A percentile compares a stretch with the other conserved stretches of the same genome.
phyloP scores from a whole-genome alignment of 805 yeast species.

The Starmera dryadoides region DNA sequence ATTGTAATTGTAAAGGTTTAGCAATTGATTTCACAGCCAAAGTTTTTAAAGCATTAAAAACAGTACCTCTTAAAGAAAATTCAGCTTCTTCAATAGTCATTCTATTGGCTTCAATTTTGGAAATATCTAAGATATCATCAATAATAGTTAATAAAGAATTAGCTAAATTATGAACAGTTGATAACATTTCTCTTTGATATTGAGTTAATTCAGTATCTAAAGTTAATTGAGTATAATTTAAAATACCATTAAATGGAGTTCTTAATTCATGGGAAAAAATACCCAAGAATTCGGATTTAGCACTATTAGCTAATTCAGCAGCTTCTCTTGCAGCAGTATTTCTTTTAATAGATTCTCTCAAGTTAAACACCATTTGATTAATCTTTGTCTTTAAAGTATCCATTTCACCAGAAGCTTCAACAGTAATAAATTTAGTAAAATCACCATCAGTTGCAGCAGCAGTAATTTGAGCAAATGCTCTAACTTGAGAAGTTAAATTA shows the following conservation, averaged over 20 bases:
- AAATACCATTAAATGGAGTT: constrained; percentile 89
- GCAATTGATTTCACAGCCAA: constrained; percentile 87
- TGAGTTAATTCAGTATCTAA: constrained; percentile 85
- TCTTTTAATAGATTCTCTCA: constrained; percentile 84
- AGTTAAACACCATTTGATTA: constrained; percentile 78
- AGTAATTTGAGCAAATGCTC: constrained; percentile 90
- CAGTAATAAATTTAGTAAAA: constrained; percentile 83
- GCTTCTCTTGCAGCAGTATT: constrained; percentile 93
- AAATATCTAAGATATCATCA: constrained; percentile 86
- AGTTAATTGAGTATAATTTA: constrained; percentile 88
- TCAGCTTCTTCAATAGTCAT: constrained; percentile 91
- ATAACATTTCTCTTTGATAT: constrained; percentile 86
- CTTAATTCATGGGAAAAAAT: constrained; percentile 85
- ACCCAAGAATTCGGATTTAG: constrained; percentile 85
- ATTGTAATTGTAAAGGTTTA: constrained; percentile 70
- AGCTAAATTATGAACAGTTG: constrained; percentile 83
- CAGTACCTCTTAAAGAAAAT: constrained; percentile 78
- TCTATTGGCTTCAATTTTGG: constrained; percentile 88
- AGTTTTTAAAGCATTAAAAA: constrained; percentile 84
- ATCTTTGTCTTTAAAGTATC: constrained; percentile 43
- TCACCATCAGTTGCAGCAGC: constrained; percentile 95
- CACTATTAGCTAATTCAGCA: constrained; percentile 83
- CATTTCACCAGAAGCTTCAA: constrained; percentile 91
- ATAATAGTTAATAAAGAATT: constrained; percentile 80
- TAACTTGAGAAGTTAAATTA: constrained; percentile 85